phyloP scores from a whole-genome alignment of 495 filamentous ascomycete species.

The Eremomyces bilateralis region DNA sequence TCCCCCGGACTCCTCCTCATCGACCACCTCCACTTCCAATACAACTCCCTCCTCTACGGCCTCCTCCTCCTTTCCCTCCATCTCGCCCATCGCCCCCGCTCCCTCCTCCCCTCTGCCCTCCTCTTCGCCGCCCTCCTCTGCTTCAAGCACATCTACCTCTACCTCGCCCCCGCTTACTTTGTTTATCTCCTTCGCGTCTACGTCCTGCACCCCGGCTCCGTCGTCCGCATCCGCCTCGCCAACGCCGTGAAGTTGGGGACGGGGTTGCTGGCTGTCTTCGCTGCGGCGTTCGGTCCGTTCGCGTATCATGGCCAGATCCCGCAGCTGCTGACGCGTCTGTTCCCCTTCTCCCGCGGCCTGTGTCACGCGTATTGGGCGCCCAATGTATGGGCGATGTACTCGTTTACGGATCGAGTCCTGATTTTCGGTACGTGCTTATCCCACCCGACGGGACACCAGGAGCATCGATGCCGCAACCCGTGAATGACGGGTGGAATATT shows the following conservation, averaged over 20 bases:
- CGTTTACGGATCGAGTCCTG: constrained; percentile 62
- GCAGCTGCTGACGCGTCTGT: constrained; percentile 69
- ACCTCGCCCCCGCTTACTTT: constrained; percentile 90
- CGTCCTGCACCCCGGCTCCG: constrained; percentile 59
- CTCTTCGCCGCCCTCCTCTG: constrained; percentile 70
- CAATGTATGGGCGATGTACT: constrained; percentile 94
- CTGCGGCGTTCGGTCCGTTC: constrained; percentile 76
- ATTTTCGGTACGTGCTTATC: constrained; percentile 40
- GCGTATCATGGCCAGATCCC: constrained; percentile 62
- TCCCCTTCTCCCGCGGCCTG: constrained; percentile 81
- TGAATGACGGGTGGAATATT: too few relatives aligned
- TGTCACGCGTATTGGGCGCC: constrained; percentile 98
- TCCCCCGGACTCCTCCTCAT: constrained; percentile 91
- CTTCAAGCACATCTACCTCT: constrained; percentile 96
- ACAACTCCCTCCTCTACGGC: constrained; percentile 93
- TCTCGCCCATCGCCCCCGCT: constrained; percentile 53
- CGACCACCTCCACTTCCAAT: constrained; percentile 98
- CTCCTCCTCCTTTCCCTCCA: constrained; percentile 70
- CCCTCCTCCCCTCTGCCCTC: constrained; percentile 54
- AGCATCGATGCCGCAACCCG: too few relatives aligned
- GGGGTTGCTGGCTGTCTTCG: constrained; percentile 52
- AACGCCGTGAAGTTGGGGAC: constrained; percentile 67
- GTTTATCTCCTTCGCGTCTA: constrained; percentile 73
- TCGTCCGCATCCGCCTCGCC: constrained; percentile 50
- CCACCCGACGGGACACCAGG: too few relatives aligned